phyloP scores from a whole-genome alignment of 768 basidiomycete species.

The Tephrocybe sp. region DNA sequence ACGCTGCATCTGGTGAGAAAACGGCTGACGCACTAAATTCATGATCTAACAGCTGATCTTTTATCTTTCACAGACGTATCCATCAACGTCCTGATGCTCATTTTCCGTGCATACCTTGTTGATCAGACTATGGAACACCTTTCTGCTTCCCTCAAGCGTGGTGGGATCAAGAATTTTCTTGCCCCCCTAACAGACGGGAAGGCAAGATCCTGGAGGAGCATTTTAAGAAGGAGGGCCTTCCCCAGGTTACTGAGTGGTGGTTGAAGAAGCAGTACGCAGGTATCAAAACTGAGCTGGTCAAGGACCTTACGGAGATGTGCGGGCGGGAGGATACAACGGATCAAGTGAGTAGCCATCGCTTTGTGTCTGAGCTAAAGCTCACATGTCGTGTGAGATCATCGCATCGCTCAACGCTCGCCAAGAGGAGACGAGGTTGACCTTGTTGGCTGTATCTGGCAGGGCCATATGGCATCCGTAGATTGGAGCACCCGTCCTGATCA shows the following conservation, averaged over 20 bases:
- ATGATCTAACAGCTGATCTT: neutral
- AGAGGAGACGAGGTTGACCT: slow-evolving; percentile 80
- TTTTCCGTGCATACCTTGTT: slow-evolving; percentile 79
- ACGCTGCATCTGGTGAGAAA: slow-evolving; percentile 96
- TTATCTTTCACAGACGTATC: slow-evolving; percentile 67
- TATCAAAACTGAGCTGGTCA: slow-evolving; percentile 74
- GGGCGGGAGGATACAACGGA: slow-evolving; percentile 68
- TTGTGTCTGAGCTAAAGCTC: neutral
- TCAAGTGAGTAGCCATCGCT: slow-evolving; percentile 44
- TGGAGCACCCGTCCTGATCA: slow-evolving; percentile 90
- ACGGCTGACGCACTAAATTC: slow-evolving; percentile 50
- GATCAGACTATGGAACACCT: slow-evolving; percentile 92
- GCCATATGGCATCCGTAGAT: slow-evolving; percentile 83
- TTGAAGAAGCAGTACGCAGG: slow-evolving; percentile 83
- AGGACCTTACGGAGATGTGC: slow-evolving; percentile 65
- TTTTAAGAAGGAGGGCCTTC: slow-evolving; percentile 77
- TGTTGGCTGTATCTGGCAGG: slow-evolving; percentile 88
- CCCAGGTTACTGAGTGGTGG: slow-evolving; percentile 91
- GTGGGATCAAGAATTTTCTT: slow-evolving; percentile 81
- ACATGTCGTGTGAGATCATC: slow-evolving; percentile 56
- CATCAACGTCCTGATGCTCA: slow-evolving; percentile 66
- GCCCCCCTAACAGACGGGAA: slow-evolving; percentile 76
- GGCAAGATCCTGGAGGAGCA: slow-evolving; percentile 75
- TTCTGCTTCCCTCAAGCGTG: slow-evolving; percentile 74
- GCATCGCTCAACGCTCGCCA: slow-evolving; percentile 67